phyloP scores from a whole-genome alignment of 1,139 yeast species.

The Taiozyma sp. region DNA sequence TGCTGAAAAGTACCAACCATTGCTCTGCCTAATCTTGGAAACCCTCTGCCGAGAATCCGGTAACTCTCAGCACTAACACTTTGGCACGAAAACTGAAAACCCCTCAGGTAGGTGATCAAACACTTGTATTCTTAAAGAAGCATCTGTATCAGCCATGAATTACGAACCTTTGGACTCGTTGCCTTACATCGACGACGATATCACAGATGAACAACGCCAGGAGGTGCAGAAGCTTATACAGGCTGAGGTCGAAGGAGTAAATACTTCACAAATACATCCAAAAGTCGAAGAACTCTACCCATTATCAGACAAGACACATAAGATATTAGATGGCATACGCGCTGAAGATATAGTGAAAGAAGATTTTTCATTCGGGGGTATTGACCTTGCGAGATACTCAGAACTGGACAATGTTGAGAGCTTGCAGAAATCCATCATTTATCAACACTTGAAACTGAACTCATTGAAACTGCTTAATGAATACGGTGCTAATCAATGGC shows the following conservation, averaged over 20 bases:
- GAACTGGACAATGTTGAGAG: slow-evolving; percentile 10
- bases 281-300: slow-evolving; percentile 3
- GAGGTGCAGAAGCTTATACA: slow-evolving; percentile 10
- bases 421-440: slow-evolving; percentile 14
- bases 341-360: slow-evolving; percentile 3
- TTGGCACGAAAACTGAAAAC: background rate
- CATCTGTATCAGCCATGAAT: slow-evolving; percentile 8
- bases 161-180: slow-evolving; percentile 20
- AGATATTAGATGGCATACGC: slow-evolving; percentile 1
- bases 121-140: background rate
- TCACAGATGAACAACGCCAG: slow-evolving; percentile 16
- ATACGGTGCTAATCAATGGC: slow-evolving; percentile 17
- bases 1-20: slow-evolving; percentile 11
- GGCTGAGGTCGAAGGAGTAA: slow-evolving; percentile 8
- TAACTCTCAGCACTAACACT: background rate
- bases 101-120: too few relatives aligned
- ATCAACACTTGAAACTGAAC: slow-evolving; percentile 11
- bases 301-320: background rate
- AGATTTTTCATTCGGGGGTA: slow-evolving; percentile 18
- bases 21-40: background rate
- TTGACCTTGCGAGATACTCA: slow-evolving; percentile 16
- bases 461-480: slow-evolving; percentile 9
- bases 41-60: background rate
- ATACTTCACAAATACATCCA: slow-evolving; percentile 10
- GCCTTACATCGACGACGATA: slow-evolving; percentile 20